These are phyloP conservation scores for Agrostemma githago DNA, from an alignment of 148 eudicot genomes.

Conservation along the genomic window DNA sequence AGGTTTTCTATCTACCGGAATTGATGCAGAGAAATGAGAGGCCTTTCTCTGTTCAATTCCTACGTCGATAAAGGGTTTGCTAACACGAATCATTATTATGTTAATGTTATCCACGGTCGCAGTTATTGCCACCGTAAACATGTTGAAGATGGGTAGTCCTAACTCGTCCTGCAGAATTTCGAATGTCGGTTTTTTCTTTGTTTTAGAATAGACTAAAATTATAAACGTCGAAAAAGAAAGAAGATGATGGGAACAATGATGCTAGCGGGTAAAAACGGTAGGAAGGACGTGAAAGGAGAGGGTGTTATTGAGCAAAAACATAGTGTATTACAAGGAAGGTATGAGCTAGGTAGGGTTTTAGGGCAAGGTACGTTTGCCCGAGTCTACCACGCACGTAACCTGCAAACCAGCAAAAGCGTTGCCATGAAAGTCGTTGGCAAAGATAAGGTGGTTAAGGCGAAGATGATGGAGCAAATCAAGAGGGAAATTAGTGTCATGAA, in stretches of 20 bases:
- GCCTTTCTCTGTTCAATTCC: conserved; percentile 36
- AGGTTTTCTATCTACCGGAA: conserved; percentile 3
- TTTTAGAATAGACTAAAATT: neutral
- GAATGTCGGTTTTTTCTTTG: neutral
- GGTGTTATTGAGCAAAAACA: conserved; percentile 19
- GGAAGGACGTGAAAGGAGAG: conserved; percentile 21
- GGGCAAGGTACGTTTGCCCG: conserved; percentile 83
- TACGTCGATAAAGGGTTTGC: conserved; percentile 18
- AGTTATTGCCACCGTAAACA: conserved; percentile 75
- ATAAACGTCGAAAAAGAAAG: neutral
- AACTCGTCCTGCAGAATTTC: neutral
- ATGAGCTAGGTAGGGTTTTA: conserved; percentile 59
- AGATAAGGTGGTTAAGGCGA: conserved; percentile 60
- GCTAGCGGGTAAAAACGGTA: conserved; percentile 30
- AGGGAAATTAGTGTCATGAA: conserved; percentile 75
- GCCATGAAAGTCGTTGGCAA: conserved; percentile 78
- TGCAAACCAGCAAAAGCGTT: conserved; percentile 52
- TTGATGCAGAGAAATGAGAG: conserved; percentile 75
- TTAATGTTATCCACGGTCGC: conserved; percentile 38
- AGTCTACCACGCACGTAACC: conserved; percentile 63
- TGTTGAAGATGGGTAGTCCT: conserved; percentile 72
- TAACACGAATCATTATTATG: conserved; percentile 21
- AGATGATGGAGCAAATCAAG: conserved; percentile 76
- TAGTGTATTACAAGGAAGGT: conserved; percentile 54
- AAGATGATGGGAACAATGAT: conserved; percentile 12